These are phyloP conservation scores for Fusarium armeniacum DNA, from an alignment of 2,329 filamentous ascomycete genomes.

Conservation along the genomic window DNA sequence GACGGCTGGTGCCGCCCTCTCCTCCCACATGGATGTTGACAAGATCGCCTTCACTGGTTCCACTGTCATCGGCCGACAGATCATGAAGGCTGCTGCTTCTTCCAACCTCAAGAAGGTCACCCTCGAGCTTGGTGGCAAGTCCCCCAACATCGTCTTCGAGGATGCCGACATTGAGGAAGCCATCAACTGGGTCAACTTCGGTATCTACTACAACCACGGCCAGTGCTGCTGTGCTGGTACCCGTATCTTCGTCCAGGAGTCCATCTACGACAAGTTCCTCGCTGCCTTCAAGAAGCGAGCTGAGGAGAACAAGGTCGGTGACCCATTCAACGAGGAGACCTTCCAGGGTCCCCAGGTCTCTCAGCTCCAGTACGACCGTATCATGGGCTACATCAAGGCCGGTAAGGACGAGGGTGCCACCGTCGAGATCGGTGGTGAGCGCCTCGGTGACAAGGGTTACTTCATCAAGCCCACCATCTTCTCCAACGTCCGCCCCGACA, in stretches of 20 bases:
- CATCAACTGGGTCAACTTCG: conserved; percentile 82
- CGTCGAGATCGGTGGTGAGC: conserved; percentile 67
- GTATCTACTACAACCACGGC: conserved; percentile 76
- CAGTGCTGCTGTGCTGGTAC: conserved; percentile 82
- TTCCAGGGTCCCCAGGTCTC: conserved; percentile 93
- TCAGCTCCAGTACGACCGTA: conserved; percentile 87
- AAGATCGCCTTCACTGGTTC: conserved; percentile 88
- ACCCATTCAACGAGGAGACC: conserved; percentile 82
- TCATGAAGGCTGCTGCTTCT: conserved; percentile 84
- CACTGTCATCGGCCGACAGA: conserved; percentile 77
- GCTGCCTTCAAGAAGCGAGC: conserved; percentile 84
- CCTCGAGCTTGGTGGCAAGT: conserved; percentile 84
- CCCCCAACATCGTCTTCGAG: conserved; percentile 83
- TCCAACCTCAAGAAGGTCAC: conserved; percentile 88
- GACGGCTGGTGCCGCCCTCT: conserved; percentile 81
- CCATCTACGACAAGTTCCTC: conserved; percentile 90
- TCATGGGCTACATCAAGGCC: conserved; percentile 84
- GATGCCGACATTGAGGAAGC: conserved; percentile 83
- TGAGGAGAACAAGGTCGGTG: conserved; percentile 80
- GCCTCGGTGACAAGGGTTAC: conserved; percentile 82
- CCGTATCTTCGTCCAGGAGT: conserved; percentile 87
- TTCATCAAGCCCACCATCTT: conserved; percentile 95
- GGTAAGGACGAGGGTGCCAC: conserved; percentile 71
- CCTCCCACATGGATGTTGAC: conserved; percentile 83
- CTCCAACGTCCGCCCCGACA: conserved; percentile 81